Percentiles rank a stretch among this genome's conserved stretches.
Evolutionary conservation across 352 stramenopile genomes (phyloP).

Genomic region (Phytophthora pseudosyringae): DNA sequence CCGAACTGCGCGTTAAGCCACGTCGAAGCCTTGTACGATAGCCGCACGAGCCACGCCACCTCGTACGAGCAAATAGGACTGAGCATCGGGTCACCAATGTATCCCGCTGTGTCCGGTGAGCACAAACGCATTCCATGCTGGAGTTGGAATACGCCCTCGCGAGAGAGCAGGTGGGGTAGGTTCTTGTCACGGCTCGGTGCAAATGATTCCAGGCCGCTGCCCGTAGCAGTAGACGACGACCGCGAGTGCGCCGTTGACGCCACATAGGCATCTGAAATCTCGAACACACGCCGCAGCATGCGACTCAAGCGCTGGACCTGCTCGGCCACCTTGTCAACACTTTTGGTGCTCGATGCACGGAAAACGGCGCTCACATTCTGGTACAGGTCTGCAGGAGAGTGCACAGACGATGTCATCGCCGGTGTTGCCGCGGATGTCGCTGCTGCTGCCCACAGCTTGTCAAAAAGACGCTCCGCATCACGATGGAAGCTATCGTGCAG

Average conservation of each 20-base stretch:
- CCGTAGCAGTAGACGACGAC: slow-evolving; percentile 36
- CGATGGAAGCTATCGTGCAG: slow-evolving; percentile 80
- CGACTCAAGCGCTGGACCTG: slow-evolving; percentile 75
- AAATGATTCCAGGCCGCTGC: slow-evolving; percentile 53
- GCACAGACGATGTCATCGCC: slow-evolving; percentile 28
- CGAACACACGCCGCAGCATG: slow-evolving; percentile 76
- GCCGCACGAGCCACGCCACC: slow-evolving; percentile 73
- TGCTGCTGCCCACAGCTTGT: slow-evolving; percentile 71
- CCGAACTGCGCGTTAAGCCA: slow-evolving; percentile 79
- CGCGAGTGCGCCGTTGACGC: slow-evolving; percentile 73
- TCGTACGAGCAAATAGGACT: slow-evolving; percentile 87
- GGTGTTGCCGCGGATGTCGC: slow-evolving; percentile 27
- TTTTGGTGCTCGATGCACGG: slow-evolving; percentile 31
- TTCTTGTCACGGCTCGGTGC: slow-evolving; percentile 64
- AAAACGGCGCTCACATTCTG: slow-evolving; percentile 48
- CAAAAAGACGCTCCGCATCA: slow-evolving; percentile 83
- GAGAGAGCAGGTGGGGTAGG: slow-evolving; percentile 69
- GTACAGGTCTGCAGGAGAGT: slow-evolving; percentile 42
- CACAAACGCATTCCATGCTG: slow-evolving; percentile 75
- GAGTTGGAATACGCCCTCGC: slow-evolving; percentile 68
- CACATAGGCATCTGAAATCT: slow-evolving; percentile 89
- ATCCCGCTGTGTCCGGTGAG: slow-evolving; percentile 65
- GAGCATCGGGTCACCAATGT: slow-evolving; percentile 86
- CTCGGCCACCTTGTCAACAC: slow-evolving; percentile 45
- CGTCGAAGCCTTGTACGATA: slow-evolving; percentile 80